Base-by-base conservation (phyloP, 139 green algal species). In the Trebouxia sp. region DNA sequence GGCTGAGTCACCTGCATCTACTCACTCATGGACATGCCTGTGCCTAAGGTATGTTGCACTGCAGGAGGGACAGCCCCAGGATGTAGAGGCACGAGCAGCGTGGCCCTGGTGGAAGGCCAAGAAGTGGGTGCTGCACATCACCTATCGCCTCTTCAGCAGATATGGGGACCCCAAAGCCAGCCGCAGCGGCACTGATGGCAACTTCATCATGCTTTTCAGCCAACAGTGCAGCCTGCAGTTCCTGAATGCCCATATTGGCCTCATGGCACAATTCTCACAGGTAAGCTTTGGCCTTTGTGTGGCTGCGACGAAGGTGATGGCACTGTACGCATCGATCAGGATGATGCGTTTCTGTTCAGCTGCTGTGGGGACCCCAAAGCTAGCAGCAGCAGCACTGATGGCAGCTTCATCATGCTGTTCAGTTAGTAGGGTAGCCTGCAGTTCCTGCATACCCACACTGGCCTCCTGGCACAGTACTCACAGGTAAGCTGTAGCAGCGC, bases 91-190 rank as follows among this genome's bases (percentile, higher is more conserved):
- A 9, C 87, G 91, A 10, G 84, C 86, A 43, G 65, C 83, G 20
- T 97, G 90, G 86, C 80, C 89, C 28, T 99, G 94, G 94, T 98
- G 95, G 95, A 99, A 99, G 83, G 87, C 87, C 41, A 97, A 96
- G 85, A 99, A 99, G 90, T 99, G 96, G 96, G 87, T 91, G 65
- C 88, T 97, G 82, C 94, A 98, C 88, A 93, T 97, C 66, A 87
- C 85, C 0, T 89, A 92, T 76, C 87, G 92, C 50, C 70, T 98
- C 10, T 96, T 96, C 85, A 93, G 90, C 70, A 79, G 88, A 47
- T 92, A 91, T 55, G 90, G 87, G 5, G 85, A 94, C 75, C 84
- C 87, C 55, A 93, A 92, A 81, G 65, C 82, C 47, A 82, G 83
- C 65, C 79, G 83, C 22, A 84, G 84, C 48, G 87, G 84, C 22